Evolutionary conservation across 805 yeast species (phyloP), one percentile per base, ranked within the genome.

Genomic region (Wickerhamomyces queroliae): DNA sequence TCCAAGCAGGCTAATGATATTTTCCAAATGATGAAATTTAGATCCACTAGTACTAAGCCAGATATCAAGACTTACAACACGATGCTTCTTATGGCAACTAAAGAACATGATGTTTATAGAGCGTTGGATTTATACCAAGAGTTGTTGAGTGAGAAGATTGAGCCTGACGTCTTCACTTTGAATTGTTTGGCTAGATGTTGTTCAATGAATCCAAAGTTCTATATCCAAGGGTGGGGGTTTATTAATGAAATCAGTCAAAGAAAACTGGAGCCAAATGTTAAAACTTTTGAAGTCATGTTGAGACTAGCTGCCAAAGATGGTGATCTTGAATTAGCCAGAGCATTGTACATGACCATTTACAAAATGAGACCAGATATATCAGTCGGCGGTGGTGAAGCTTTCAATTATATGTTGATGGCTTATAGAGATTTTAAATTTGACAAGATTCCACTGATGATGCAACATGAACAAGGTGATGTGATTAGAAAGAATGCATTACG

Each of bases 11-110:
- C 95, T 0, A 72, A 74, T 40, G 78, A 78, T 33, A 66, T 85
- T 2, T 93, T 93, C 61, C 88, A 83, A 47, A 77, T 87, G 45
- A 79, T 93, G 89, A 91, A 88, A 55, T 91, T 86, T 56, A 58
- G 83, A 48, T 78, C 93, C 1, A 53, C 67, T 5, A 64, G 67
- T 21, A 77, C 89, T 13, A 71, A 76, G 36, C 96, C 98, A 0
- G 83, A 79, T 35, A 52, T 75, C 0, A 60, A 63, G 15, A 76
- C 89, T 1, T 93, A 89, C 58, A 78, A 81, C 42, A 74, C 83
- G 6, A 76, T 89, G 67, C 74, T 91, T 11, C 69, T 78, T 10
- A 66, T 86, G 7, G 78, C 84, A 45, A 75, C 80, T 4, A 73
- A 74, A 45, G 70, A 76, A 39, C 69, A 75, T 36, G 75, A 85